A percentile compares a stretch with the other conserved stretches of the same genome.
phyloP scores from a whole-genome alignment of 2,329 filamentous ascomycete species.

The Microdochium bolleyi region DNA sequence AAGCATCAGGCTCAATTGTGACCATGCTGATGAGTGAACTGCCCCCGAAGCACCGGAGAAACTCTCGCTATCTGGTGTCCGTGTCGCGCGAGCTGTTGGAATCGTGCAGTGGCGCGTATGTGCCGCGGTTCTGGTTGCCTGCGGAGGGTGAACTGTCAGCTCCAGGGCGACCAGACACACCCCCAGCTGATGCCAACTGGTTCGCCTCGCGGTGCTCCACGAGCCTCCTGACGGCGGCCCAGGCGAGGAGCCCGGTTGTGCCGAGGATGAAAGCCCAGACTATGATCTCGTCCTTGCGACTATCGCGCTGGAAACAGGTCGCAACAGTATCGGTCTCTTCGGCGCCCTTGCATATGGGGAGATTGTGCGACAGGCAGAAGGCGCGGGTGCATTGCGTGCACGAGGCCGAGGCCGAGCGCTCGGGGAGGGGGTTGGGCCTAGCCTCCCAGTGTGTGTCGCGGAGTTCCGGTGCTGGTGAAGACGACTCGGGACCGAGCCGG shows the following conservation, averaged over 20 bases:
- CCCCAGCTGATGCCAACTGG: not conserved
- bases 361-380: conserved; percentile 51
- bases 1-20: too few relatives aligned
- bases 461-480: conserved; percentile 17
- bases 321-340: conserved; percentile 55
- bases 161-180: not conserved
- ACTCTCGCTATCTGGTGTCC: not conserved
- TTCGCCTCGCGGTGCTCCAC: conserved; percentile 29
- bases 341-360: conserved; percentile 56
- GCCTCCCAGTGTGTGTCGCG: not conserved
- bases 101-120: not conserved
- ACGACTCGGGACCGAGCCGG: conserved; percentile 38
- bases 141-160: not conserved
- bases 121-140: not conserved
- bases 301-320: conserved; percentile 59
- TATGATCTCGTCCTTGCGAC: conserved; percentile 58
- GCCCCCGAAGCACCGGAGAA: too few relatives aligned
- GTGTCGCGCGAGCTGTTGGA: not conserved
- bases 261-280: conserved; percentile 57
- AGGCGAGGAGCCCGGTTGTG: conserved; percentile 49
- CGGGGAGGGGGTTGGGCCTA: conserved; percentile 4
- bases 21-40: too few relatives aligned
- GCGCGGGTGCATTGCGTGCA: conserved; percentile 58
- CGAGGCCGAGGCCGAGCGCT: conserved; percentile 32
- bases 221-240: conserved; percentile 46